Conservation (phyloP, 2,329 filamentous ascomycete genomes). For the Penicillium sumatraense region DNA sequence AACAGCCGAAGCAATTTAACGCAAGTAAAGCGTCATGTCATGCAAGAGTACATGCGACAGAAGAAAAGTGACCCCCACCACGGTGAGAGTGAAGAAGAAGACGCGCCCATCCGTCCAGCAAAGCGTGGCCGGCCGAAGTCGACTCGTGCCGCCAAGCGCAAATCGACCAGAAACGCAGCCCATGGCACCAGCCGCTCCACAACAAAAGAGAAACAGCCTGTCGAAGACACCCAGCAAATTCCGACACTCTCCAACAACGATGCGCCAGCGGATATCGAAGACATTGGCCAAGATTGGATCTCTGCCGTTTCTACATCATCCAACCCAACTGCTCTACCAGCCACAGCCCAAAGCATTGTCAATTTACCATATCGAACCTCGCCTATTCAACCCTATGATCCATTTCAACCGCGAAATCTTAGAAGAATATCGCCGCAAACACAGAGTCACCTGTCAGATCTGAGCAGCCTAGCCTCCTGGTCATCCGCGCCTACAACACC, state of each 20-base stretch:
- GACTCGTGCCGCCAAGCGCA: conserved; percentile 8
- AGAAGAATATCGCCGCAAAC: conserved; percentile 5
- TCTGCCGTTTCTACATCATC: background rate
- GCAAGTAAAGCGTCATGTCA: conserved; percentile 49
- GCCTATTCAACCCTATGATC: conserved; percentile 1
- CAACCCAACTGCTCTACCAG: background rate
- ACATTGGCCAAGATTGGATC: background rate
- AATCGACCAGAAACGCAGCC: background rate
- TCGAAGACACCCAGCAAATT: background rate
- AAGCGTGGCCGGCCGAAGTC: conserved; percentile 22
- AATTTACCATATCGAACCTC: conserved; percentile 8
- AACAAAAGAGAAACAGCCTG: background rate
- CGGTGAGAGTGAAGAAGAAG: conserved; percentile 23
- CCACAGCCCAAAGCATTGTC: background rate
- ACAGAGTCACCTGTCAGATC: conserved; percentile 17
- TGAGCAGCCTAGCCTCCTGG: conserved; percentile 13
- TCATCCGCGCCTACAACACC: conserved; percentile 22
- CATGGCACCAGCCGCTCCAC: background rate
- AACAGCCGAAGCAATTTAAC: conserved; percentile 43
- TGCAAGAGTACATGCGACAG: conserved; percentile 49
- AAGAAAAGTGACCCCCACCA: conserved; percentile 30
- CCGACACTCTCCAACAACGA: background rate
- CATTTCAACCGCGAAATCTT: conserved; percentile 1
- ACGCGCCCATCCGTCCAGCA: background rate
- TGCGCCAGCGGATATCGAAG: background rate